phyloP scores from a whole-genome alignment of 768 basidiomycete genomes.

The Mycena leptocephala region DNA sequence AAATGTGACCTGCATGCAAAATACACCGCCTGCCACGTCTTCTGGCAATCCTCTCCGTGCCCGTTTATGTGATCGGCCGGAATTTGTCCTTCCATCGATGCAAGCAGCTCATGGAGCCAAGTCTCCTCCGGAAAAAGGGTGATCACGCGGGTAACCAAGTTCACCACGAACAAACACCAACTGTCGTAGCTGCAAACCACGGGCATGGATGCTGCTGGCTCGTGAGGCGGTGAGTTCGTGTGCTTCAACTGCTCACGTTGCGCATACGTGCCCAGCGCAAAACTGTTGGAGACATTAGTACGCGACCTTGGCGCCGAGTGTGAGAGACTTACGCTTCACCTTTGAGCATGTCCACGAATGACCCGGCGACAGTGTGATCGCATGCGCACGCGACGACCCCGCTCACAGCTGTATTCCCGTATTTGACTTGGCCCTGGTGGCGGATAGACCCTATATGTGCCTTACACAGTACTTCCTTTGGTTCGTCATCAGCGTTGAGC shows the following conservation, averaged over 20 bases:
- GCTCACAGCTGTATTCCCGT: too few relatives aligned
- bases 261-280: conserved; percentile 16
- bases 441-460: conserved; percentile 14
- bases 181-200: conserved; percentile 15
- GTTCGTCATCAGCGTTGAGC: background rate
- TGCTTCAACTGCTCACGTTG: conserved; percentile 19
- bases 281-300: background rate
- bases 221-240: conserved; percentile 14
- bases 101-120: conserved; percentile 20
- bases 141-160: background rate
- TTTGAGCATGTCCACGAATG: conserved; percentile 21
- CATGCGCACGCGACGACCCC: conserved; percentile 16
- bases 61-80: conserved; percentile 26
- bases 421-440: conserved; percentile 4
- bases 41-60: conserved; percentile 11
- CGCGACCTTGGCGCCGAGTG: too few relatives aligned
- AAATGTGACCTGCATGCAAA: conserved; percentile 21
- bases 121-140: conserved; percentile 15
- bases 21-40: conserved; percentile 23
- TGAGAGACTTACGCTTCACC: conserved; percentile 16
- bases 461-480: conserved; percentile 15
- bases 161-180: conserved; percentile 17
- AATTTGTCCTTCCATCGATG: conserved; percentile 23
- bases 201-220: background rate
- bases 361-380: conserved; percentile 16